Percentiles rank a stretch among this genome's conserved stretches.
phyloP scores from a whole-genome alignment of 2,329 filamentous ascomycete genomes.

The Onygena corvina region DNA sequence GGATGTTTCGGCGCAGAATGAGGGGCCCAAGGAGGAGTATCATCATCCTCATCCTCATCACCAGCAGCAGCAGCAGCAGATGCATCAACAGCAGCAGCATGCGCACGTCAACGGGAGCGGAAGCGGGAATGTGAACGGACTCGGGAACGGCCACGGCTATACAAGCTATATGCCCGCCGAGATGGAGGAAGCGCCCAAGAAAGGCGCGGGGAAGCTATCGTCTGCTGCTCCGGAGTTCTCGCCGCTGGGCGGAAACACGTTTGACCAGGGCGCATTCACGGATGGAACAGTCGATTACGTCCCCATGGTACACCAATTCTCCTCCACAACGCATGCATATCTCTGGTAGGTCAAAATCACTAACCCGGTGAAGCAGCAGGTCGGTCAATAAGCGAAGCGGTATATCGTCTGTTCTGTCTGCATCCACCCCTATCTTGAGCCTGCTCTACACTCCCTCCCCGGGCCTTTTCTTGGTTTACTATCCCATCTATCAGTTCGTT shows the following conservation, averaged over 20 bases:
- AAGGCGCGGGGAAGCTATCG: constrained; percentile 45
- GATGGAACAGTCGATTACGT: constrained; percentile 42
- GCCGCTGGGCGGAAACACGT: constrained; percentile 30
- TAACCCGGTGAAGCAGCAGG: constrained; percentile 40
- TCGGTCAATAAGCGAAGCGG: constrained; percentile 34
- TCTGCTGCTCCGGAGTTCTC: constrained; percentile 54
- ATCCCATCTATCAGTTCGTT: constrained; percentile 56
- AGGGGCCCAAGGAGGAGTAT: constrained; percentile 45
- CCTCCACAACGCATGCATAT: constrained; percentile 41
- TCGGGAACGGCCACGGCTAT: too few species aligned
- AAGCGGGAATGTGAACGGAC: too few species aligned
- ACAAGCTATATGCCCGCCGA: too few species aligned
- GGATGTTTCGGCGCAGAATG: constrained; percentile 59
- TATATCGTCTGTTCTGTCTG: constrained; percentile 5
- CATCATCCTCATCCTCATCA: too few species aligned
- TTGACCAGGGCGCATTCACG: constrained; percentile 36
- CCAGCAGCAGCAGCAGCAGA: too few species aligned
- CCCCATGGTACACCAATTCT: constrained; percentile 38
- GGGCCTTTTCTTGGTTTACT: constrained; percentile 49
- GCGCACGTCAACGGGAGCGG: constrained; percentile 21
- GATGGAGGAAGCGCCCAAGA: constrained; percentile 29
- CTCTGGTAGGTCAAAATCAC: too few species aligned
- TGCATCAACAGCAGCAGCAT: too few species aligned
- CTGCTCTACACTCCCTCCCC: constrained; percentile 59
- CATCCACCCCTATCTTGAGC: constrained; percentile 17